phyloP scores from a whole-genome alignment of 495 filamentous ascomycete genomes.

The Penicillium antarcticum region DNA sequence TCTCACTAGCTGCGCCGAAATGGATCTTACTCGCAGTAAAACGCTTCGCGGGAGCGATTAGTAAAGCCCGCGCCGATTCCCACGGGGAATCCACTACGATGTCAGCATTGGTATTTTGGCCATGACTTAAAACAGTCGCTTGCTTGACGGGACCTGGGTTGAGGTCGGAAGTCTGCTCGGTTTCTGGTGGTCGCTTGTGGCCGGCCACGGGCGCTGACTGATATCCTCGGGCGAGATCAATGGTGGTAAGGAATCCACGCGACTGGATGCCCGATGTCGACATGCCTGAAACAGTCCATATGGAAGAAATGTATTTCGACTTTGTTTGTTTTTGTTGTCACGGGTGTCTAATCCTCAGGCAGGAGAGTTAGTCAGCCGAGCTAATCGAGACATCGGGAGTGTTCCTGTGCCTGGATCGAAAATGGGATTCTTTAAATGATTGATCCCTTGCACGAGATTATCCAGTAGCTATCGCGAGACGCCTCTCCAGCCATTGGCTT shows the following conservation, averaged over 20 bases:
- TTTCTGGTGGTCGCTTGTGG: conserved; percentile 33
- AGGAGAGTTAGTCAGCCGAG: no score
- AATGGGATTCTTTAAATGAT: no score
- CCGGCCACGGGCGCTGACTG: conserved; percentile 38
- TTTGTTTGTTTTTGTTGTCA: no score
- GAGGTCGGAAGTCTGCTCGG: neutral
- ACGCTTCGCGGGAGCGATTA: conserved; percentile 24
- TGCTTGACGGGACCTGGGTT: neutral
- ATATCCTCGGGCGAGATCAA: conserved; percentile 43
- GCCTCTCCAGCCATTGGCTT: no score
- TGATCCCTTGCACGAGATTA: no score
- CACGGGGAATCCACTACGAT: conserved; percentile 21
- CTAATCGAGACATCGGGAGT: no score
- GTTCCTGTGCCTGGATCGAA: no score
- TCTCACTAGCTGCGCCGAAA: conserved; percentile 14
- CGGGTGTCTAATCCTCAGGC: no score
- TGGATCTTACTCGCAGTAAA: conserved; percentile 39
- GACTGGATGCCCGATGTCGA: conserved; percentile 32
- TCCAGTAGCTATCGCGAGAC: no score
- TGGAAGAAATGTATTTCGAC: no score
- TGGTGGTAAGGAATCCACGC: conserved; percentile 44
- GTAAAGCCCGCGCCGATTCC: conserved; percentile 22
- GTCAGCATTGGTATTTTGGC: conserved; percentile 10
- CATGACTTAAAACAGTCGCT: neutral
- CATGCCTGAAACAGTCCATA: conserved; percentile 16